Evolutionary conservation across 164 flowering plant species (phyloP).

Genomic region (Stephania yunnanensis): DNA sequence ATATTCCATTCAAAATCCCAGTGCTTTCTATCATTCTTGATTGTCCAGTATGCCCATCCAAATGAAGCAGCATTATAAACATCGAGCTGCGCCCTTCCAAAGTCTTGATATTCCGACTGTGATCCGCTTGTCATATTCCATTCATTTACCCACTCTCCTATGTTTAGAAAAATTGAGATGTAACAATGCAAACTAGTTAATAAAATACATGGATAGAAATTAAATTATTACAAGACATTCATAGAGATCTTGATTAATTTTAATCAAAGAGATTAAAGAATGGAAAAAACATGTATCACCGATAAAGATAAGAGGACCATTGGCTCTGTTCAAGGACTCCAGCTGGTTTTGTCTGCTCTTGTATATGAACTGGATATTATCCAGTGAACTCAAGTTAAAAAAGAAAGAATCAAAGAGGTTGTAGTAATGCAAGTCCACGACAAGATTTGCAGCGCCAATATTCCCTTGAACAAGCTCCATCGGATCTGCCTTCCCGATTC

Average conservation of each 20-base stretch:
- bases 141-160: constrained; percentile 95
- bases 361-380: constrained; percentile 58
- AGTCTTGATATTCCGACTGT: constrained; percentile 56
- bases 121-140: constrained; percentile 55
- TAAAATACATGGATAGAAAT: background rate
- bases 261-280: background rate
- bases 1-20: constrained; percentile 92
- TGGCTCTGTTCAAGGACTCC: constrained; percentile 48
- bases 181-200: background rate
- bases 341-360: constrained; percentile 58
- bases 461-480: constrained; percentile 67
- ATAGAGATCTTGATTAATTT: too few species aligned
- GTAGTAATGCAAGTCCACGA: constrained; percentile 85
- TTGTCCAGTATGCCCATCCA: constrained; percentile 94
- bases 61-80: constrained; percentile 73
- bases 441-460: constrained; percentile 53
- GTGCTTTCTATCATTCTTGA: constrained; percentile 66
- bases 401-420: constrained; percentile 67
- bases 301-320: constrained; percentile 74
- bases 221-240: background rate
- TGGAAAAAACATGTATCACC: constrained; percentile 35
- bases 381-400: constrained; percentile 45
- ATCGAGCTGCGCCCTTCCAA: constrained; percentile 65
- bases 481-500: constrained; percentile 87
- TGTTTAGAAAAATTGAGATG: constrained; percentile 11